Evolutionary conservation across 345 rosid genomes (phyloP), one percentile per base, ranked within the genome.

Genomic region (Eucalyptus victrix): DNA sequence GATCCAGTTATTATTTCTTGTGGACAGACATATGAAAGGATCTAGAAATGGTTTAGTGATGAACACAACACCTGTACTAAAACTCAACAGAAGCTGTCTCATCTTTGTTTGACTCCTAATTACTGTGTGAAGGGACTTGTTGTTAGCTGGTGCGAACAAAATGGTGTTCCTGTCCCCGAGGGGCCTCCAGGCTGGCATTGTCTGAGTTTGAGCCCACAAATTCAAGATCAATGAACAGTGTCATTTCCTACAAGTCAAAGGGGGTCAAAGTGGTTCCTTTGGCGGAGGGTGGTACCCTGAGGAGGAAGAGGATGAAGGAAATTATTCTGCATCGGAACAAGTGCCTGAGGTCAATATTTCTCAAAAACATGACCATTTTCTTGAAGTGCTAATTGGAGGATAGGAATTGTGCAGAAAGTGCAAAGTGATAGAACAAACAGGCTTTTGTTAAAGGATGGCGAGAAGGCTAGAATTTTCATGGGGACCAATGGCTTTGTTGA

Each of bases 1-100:
- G 99, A 98, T 92, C 99, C 99, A 23, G 99, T 98, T 81, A 95
- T 98, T 89, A 96, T 98, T 93, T 95, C 98, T 87, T 98, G 98
- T 86, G 99, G 99, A 50, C 99, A 98, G 94, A 98, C 99, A 16
- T 97, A 54, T 21, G 24, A 54, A 54, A 19, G 58, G 58, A 54
- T 54, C 58, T 19, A 54, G 58, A 54, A 21, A 54, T 54, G 58
- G 26, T 54, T 54, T 54, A 54, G 58, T 54, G 11, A 54, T 54
- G 24, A 21, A 21, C 58, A 21, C 26, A 54, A 54, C 26, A 54
- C 58, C 58, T 54, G 58, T 54, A 2, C 58, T 54, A 19, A 54
- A 54, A 54, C 58, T 54, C 58, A 53, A 54, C 58, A 0, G 58
- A 54, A 54, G 58, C 58, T 54, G 58, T 19, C 58, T 54, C 58